Evolutionary conservation across 805 yeast genomes (phyloP).

Genomic region (Pichia phayaonensis): DNA sequence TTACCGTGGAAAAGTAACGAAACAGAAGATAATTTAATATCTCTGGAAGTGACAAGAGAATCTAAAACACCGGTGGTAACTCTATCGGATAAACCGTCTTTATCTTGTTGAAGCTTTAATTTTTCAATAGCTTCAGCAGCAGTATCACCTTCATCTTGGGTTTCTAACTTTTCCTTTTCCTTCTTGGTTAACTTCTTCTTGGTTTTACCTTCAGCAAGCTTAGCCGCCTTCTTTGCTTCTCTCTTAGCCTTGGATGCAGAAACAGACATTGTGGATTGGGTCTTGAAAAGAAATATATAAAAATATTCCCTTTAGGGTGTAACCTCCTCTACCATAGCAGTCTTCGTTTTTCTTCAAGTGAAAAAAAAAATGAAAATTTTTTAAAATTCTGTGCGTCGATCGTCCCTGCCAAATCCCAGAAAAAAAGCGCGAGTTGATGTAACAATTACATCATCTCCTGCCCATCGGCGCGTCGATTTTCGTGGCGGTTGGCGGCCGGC

Average conservation of each 20-base stretch:
- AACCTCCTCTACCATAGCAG: background rate
- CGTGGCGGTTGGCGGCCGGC: no score
- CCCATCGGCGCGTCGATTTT: no score
- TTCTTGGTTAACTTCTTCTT: conserved; percentile 60
- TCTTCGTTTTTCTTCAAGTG: background rate
- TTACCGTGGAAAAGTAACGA: conserved; percentile 96
- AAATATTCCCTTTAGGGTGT: background rate
- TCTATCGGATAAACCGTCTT: conserved; percentile 91
- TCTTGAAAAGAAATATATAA: background rate
- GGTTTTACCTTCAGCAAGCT: conserved; percentile 72
- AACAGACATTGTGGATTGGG: conserved; percentile 34
- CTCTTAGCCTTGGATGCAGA: conserved; percentile 97
- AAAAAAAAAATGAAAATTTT: background rate
- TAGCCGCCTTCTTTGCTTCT: conserved; percentile 93
- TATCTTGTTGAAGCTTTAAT: conserved; percentile 88
- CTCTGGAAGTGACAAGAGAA: conserved; percentile 84
- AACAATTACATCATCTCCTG: no score
- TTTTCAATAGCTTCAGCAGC: conserved; percentile 72
- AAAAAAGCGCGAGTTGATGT: background rate
- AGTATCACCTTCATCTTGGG: conserved; percentile 44
- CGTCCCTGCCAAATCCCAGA: background rate
- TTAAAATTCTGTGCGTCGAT: background rate
- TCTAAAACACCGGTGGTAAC: conserved; percentile 96
- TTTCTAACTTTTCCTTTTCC: conserved; percentile 37
- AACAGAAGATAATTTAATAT: conserved; percentile 83